Percentiles rank a stretch among this genome's conserved stretches.
These are phyloP conservation scores for Lecanicillium sp. DNA, from an alignment of 2,329 filamentous ascomycete species.

Conservation along the genomic window DNA sequence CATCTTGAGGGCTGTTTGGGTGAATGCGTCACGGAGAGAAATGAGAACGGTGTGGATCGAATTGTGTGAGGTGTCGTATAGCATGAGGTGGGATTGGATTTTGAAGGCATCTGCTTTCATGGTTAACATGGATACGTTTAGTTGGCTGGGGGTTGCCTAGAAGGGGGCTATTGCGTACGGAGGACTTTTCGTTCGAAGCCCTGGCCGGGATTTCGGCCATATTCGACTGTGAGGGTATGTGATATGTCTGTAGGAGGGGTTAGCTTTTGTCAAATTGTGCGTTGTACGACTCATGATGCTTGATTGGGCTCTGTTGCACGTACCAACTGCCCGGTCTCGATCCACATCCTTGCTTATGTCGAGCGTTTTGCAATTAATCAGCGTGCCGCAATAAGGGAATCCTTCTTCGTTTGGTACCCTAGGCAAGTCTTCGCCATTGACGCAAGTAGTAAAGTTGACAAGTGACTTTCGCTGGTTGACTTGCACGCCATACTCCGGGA, in stretches of 20 bases:
- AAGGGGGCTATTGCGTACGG: constrained; percentile 33
- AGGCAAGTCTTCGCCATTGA: constrained; percentile 27
- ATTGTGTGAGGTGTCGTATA: constrained; percentile 76
- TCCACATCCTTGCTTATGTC: constrained; percentile 64
- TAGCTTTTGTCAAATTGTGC: background rate
- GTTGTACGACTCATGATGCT: background rate
- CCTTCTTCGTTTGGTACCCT: constrained; percentile 28
- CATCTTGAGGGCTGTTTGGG: constrained; percentile 70
- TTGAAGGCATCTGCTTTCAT: constrained; percentile 55
- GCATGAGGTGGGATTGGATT: constrained; percentile 76
- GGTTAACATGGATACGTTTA: constrained; percentile 3
- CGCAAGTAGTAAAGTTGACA: constrained; percentile 59
- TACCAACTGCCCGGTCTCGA: constrained; percentile 41
- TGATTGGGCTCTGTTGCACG: constrained; percentile 15
- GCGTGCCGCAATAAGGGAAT: constrained; percentile 88
- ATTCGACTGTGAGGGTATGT: constrained; percentile 73
- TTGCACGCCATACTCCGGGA: constrained; percentile 70
- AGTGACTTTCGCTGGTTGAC: constrained; percentile 75
- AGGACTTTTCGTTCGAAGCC: constrained; percentile 75
- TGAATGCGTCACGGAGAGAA: constrained; percentile 70
- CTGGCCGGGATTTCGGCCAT: constrained; percentile 61
- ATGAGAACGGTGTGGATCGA: constrained; percentile 54
- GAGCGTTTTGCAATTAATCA: constrained; percentile 67
- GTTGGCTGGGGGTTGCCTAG: background rate
- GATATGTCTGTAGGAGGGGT: constrained; percentile 32